Evolutionary conservation across 352 stramenopile species (phyloP), one percentile per base, ranked within the genome.

Genomic region (Phytophthora ohioensis): DNA sequence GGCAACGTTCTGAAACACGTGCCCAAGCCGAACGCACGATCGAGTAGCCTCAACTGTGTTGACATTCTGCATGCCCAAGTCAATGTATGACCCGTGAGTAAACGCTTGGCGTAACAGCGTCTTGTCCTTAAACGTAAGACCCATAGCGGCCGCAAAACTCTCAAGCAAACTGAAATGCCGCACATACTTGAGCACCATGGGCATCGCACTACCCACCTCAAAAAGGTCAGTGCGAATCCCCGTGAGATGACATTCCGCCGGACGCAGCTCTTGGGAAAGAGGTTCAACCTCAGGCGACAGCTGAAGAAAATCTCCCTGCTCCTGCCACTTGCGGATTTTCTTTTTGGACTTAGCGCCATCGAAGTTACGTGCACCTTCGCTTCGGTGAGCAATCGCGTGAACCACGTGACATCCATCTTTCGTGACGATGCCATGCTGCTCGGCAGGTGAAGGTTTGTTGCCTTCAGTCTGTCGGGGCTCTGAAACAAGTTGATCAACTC

Each of bases 151-250:
- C 65, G 91, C 83, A 57, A 97, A 95, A 43, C 75, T 88, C 17
- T 77, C 71, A 3, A 95, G 68, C 21, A 93, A 53, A 27, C 81
- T 84, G 62, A 85, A 93, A 60, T 97, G 81, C 10, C 87, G 85
- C 32, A 97, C 71, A 69, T 93, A 90, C 73, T 94, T 93, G 17
- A 95, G 73, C 46, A 94, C 75, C 86, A 97, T 92, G 15, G 90
- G 88, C 82, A 97, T 92, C n/a, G 84, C 85, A 31, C 78, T 89
- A 12, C 78, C 85, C n/a, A 93, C 51, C 59, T 97, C 90, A 42
- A 95, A 94, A 3, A 97, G 75, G 49, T 97, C 90, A 15, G 85
- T 69, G 0, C 87, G 86, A 38, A 97, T 66, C 15, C 90, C 90
- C 1, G 88, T 95, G 48, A 95, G 69, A 49, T 94, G 80, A 34